These are phyloP conservation scores for Chalciporus piperatus DNA, from an alignment of 768 basidiomycete species.

Conservation along the genomic window DNA sequence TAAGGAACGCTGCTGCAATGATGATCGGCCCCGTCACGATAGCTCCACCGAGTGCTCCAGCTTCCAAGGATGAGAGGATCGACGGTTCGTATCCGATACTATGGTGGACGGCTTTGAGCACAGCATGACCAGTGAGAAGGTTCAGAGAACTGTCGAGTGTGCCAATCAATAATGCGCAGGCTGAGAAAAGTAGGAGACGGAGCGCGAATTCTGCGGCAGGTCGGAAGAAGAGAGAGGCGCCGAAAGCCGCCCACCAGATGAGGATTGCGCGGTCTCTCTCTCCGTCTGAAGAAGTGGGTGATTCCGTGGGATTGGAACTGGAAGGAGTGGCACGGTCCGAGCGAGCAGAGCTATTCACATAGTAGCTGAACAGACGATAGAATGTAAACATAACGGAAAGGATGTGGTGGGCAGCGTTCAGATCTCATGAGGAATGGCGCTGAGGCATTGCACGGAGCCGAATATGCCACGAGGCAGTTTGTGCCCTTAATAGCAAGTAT, in stretches of 20 bases:
- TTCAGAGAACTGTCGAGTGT: conserved; percentile 8
- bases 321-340: not conserved
- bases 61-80: conserved; percentile 7
- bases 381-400: conserved; percentile 10
- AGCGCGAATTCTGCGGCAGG: conserved; percentile 7
- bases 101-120: conserved; percentile 12
- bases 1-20: conserved; percentile 1
- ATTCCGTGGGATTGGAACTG: not conserved
- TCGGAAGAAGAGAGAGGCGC: conserved; percentile 10
- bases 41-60: conserved; percentile 14
- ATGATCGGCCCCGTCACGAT: conserved; percentile 9
- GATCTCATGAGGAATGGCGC: not conserved
- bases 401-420: not conserved
- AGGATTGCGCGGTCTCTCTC: conserved; percentile 5
- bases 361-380: conserved; percentile 9
- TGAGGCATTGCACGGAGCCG: not conserved
- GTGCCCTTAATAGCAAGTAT: no score
- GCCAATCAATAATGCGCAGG: conserved; percentile 4
- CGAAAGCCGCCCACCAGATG: conserved; percentile 14
- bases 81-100: conserved; percentile 9
- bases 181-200: conserved; percentile 3
- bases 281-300: not conserved
- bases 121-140: conserved; percentile 10
- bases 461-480: no score
- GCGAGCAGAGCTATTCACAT: not conserved